A percentile compares a stretch with the other conserved stretches of the same genome.
Evolutionary conservation across 305 asterid genomes (phyloP).

Genomic region (Fraxinus sp.): DNA sequence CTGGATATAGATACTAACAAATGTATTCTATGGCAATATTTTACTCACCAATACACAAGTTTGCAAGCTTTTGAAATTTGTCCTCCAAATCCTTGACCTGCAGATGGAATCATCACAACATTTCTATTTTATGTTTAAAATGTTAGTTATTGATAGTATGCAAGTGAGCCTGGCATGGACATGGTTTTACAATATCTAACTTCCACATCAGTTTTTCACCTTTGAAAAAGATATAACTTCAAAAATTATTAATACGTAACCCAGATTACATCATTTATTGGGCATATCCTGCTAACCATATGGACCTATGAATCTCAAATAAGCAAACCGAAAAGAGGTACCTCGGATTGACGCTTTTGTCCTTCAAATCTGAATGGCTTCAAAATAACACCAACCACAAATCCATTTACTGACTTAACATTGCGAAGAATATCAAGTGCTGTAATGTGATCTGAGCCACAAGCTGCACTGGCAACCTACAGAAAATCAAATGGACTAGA

Average conservation of each 20-base stretch:
- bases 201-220: slow-evolving; percentile 17
- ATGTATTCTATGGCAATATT: slow-evolving; percentile 24
- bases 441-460: slow-evolving; percentile 65
- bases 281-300: background rate
- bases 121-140: slow-evolving; percentile 17
- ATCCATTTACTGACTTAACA: slow-evolving; percentile 56
- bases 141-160: slow-evolving; percentile 6
- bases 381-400: slow-evolving; percentile 72
- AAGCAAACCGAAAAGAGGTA: slow-evolving; percentile 21
- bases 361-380: slow-evolving; percentile 99
- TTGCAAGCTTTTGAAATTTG: slow-evolving; percentile 66
- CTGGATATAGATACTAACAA: slow-evolving; percentile 19
- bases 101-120: slow-evolving; percentile 29
- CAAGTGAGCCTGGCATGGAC: slow-evolving; percentile 15
- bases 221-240: slow-evolving; percentile 15
- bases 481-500: slow-evolving; percentile 16
- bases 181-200: slow-evolving; percentile 15
- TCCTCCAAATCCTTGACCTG: slow-evolving; percentile 74
- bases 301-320: slow-evolving; percentile 7
- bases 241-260: slow-evolving; percentile 11
- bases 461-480: slow-evolving; percentile 95
- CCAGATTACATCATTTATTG: slow-evolving; percentile 15
- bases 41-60: slow-evolving; percentile 70
- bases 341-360: slow-evolving; percentile 86
- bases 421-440: slow-evolving; percentile 70